phyloP scores from a whole-genome alignment of 192 early-diverging fungal genomes.

The Polychytrium aggregatum region DNA sequence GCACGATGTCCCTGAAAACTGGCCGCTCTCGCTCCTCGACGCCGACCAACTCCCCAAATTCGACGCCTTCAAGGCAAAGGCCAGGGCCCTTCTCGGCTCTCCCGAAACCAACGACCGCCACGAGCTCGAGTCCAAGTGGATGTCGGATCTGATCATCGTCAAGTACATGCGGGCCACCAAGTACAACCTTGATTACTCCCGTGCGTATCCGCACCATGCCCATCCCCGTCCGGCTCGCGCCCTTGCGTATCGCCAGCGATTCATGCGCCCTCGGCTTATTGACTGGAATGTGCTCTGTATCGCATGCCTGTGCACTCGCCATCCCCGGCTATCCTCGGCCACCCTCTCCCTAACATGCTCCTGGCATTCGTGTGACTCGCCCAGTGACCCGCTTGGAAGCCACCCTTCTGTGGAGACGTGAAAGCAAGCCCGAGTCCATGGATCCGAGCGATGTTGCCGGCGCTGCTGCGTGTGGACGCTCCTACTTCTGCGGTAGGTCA shows the following conservation, averaged over 20 bases:
- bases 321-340: not conserved
- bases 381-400: slow-evolving; percentile 47
- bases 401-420: slow-evolving; percentile 69
- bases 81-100: no score
- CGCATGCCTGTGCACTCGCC: slow-evolving; percentile 1
- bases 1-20: no score
- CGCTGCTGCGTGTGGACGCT: slow-evolving; percentile 73
- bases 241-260: not conserved
- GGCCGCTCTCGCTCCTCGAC: no score
- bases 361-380: not conserved
- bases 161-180: slow-evolving; percentile 61
- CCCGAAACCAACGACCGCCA: no score
- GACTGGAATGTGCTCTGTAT: not conserved
- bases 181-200: slow-evolving; percentile 56
- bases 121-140: no score
- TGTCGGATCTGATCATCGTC: no score
- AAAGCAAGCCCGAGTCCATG: slow-evolving; percentile 56
- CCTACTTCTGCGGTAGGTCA: slow-evolving; percentile 61
- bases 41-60: no score
- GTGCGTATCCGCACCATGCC: slow-evolving; percentile 1
- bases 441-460: slow-evolving; percentile 60
- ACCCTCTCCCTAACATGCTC: not conserved
- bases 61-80: no score
- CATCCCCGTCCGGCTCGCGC: not conserved
- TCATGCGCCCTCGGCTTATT: not conserved